These are phyloP conservation scores for Lentinula boryana DNA, from an alignment of 768 basidiomycete species.

Conservation along the genomic window DNA sequence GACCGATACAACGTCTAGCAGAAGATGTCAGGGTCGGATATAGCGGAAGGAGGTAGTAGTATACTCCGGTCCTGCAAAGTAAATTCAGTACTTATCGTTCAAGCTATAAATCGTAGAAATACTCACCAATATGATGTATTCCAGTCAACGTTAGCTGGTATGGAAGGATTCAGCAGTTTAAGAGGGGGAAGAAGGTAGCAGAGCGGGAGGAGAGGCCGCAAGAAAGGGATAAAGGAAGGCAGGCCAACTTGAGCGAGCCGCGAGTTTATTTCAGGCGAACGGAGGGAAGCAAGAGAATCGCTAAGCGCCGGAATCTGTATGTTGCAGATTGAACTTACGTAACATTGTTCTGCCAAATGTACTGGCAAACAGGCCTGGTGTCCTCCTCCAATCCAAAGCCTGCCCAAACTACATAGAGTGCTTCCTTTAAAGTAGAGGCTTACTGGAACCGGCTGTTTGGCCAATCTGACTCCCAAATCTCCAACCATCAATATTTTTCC, in stretches of 20 bases:
- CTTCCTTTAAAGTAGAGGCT: too few species aligned
- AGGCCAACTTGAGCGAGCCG: background rate
- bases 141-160: background rate
- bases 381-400: too few species aligned
- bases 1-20: background rate
- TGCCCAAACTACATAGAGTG: too few species aligned
- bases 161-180: background rate
- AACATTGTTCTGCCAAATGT: background rate
- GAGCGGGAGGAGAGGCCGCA: background rate
- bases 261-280: background rate
- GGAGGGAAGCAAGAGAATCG: too few species aligned
- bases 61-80: background rate
- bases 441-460: too few species aligned
- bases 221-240: background rate
- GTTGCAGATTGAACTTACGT: background rate
- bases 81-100: background rate
- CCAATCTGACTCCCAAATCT: too few species aligned
- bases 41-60: background rate
- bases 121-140: background rate
- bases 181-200: background rate
- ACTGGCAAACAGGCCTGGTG: too few species aligned
- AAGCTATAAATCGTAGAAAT: background rate
- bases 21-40: background rate
- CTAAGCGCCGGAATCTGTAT: background rate
- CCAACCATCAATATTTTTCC: too few species aligned